Base-by-base conservation (phyloP, 2,329 filamentous ascomycete genomes). In the Talaromyces albobiverticillius region DNA sequence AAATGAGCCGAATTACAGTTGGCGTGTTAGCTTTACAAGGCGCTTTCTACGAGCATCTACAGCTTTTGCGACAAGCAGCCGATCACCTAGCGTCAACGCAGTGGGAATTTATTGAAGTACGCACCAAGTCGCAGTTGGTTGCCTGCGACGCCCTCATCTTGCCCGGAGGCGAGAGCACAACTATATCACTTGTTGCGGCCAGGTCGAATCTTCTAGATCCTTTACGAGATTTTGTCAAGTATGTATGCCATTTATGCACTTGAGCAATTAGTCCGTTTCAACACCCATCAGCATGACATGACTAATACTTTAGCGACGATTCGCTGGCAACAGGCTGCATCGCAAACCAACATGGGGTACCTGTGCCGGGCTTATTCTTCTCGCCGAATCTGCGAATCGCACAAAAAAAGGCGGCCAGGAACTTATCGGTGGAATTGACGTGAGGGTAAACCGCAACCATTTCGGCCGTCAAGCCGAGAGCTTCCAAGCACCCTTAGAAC, bases 381-480 rank as follows among this genome's bases (percentile, higher is more conserved):
- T 99, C 47, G 88, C 91, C 2, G 89, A 96, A 65, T 85, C 88
- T 55, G 93, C 91, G 47, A 95, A 93, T 69, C 83, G 87, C 58
- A 91, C 89, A 34, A 97, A 96, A 70, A 86, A 88, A 64, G 91
- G 90, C 41, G 93, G 93, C 0, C 94, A 97, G 71, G 90, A 96
- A 56, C 81, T 97, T 51, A 90, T 99, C 58, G 94, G 94, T 13
- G 94, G 94, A 2, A 80, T 99, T 34, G 87, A 91, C 65, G 92
- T 99, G 32, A 81, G 90, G 43, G 92, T 97, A 29, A 91, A 95
- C 67, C 82, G 94, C 45, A 99, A 97, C 67, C 90, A 96, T 71
- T 99, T 96, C 67, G 94, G 94, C 3, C 83, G 93, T 52, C 94
- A 99, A 72, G 87, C 88, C 13, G 90, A 97, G 73, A 95, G 89